phyloP scores from a whole-genome alignment of 2,329 filamentous ascomycete genomes.

The Zalaria obscura region DNA sequence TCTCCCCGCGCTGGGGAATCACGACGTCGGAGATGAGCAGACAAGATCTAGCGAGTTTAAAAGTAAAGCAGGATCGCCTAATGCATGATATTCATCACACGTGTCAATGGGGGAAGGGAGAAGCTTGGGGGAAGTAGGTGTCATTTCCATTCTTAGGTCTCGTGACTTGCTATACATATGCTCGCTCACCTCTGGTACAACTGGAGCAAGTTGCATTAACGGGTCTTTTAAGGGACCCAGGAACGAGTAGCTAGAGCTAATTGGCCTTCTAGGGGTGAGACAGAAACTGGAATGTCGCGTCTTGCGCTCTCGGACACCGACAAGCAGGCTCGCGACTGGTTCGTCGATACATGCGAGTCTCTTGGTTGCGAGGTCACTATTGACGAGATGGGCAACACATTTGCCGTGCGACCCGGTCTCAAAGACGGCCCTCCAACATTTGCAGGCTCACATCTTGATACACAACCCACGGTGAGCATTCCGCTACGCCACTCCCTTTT shows the following conservation, averaged over 20 bases:
- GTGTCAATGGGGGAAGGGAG: conserved; percentile 51
- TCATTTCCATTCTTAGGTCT: conserved; percentile 3
- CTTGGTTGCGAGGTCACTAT: conserved; percentile 54
- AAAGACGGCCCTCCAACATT: conserved; percentile 48
- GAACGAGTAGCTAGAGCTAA: background rate
- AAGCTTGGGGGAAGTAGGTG: conserved; percentile 53
- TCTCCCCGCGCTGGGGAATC: conserved; percentile 19
- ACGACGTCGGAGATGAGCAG: conserved; percentile 36
- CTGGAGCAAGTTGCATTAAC: conserved; percentile 8
- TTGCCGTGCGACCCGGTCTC: conserved; percentile 54
- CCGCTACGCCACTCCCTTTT: conserved; percentile 17
- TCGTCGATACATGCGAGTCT: conserved; percentile 45
- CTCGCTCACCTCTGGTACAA: background rate
- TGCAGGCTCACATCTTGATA: conserved; percentile 52
- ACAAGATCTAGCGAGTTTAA: conserved; percentile 36
- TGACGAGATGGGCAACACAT: conserved; percentile 71
- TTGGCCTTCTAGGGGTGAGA: conserved; percentile 26
- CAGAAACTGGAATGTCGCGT: conserved; percentile 64
- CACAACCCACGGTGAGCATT: conserved; percentile 32
- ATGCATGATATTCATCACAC: conserved; percentile 52
- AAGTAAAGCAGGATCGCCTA: conserved; percentile 44
- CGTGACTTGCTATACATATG: conserved; percentile 1
- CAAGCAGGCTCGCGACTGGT: conserved; percentile 62
- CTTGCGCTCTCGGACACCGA: conserved; percentile 59
- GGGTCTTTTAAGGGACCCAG: background rate